A percentile compares a stretch with the other conserved stretches of the same genome.
These are phyloP conservation scores for Chrysosphaeria jannelii DNA, from an alignment of 2,329 filamentous ascomycete species.

Conservation along the genomic window DNA sequence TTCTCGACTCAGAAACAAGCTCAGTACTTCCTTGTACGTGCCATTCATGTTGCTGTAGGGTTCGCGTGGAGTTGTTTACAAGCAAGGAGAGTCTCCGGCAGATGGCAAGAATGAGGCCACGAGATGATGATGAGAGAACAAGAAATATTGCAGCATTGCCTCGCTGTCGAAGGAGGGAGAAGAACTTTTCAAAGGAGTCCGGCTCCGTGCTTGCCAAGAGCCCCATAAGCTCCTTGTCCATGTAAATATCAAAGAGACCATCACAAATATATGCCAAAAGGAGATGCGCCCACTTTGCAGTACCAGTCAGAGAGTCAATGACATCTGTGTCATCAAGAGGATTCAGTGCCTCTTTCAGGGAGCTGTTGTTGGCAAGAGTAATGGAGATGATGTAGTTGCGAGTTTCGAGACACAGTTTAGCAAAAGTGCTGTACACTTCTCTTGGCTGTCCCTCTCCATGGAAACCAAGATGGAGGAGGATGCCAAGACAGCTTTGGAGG, in stretches of 20 bases:
- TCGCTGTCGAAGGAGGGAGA: constrained; percentile 18
- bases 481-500: constrained; percentile 46
- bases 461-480: constrained; percentile 53
- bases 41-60: constrained; percentile 18
- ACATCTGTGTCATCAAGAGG: constrained; percentile 45
- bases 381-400: constrained; percentile 38
- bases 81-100: constrained; percentile 32
- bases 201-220: constrained; percentile 13
- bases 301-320: constrained; percentile 39
- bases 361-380: constrained; percentile 28
- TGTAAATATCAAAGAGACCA: constrained; percentile 22
- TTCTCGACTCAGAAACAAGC: no score
- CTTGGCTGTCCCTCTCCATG: constrained; percentile 20
- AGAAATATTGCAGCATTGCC: constrained; percentile 30
- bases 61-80: constrained; percentile 16
- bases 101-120: constrained; percentile 38
- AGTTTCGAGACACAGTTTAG: constrained; percentile 44
- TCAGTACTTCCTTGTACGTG: no score
- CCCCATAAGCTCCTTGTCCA: constrained; percentile 19
- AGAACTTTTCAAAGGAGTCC: constrained; percentile 14
- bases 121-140: constrained; percentile 42
- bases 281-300: constrained; percentile 52
- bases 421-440: constrained; percentile 44
- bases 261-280: constrained; percentile 33
- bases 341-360: constrained; percentile 23